These are phyloP conservation scores for Stereum hirsutum DNA, from an alignment of 1,284 basidiomycete genomes.

Conservation along the genomic window DNA sequence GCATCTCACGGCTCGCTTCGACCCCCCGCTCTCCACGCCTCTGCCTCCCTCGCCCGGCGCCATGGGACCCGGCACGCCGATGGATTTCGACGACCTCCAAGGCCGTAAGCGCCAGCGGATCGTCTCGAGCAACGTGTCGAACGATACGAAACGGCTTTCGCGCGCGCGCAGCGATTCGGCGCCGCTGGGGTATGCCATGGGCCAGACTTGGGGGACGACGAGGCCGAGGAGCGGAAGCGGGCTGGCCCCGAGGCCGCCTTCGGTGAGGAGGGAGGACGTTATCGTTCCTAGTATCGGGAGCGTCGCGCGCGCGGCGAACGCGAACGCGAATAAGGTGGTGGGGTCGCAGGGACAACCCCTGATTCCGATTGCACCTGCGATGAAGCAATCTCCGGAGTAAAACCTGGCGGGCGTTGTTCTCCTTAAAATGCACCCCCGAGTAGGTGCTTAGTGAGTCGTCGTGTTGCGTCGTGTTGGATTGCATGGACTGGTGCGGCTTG, in stretches of 20 bases:
- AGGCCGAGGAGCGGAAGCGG: constrained; percentile 31
- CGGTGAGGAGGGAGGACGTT: constrained; percentile 11
- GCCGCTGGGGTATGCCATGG: constrained; percentile 32
- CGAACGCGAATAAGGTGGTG: neutral
- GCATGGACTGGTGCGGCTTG: too few species aligned
- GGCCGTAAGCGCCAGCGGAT: constrained; percentile 28
- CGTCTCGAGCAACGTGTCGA: constrained; percentile 4
- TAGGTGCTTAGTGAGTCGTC: too few species aligned
- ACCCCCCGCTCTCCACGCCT: constrained; percentile 18
- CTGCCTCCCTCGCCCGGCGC: constrained; percentile 24
- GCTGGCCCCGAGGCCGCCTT: constrained; percentile 14
- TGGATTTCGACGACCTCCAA: constrained; percentile 22
- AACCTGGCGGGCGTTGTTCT: too few species aligned
- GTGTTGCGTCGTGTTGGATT: neutral
- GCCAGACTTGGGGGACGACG: constrained; percentile 21
- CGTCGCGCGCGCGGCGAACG: constrained; percentile 4
- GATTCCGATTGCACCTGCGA: constrained; percentile 7
- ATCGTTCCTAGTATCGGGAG: constrained; percentile 11
- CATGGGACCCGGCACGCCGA: neutral
- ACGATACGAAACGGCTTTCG: constrained; percentile 23
- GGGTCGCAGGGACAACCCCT: constrained; percentile 6
- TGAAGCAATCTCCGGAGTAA: constrained; percentile 11
- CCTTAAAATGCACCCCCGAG: too few species aligned
- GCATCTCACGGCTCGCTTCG: constrained; percentile 16
- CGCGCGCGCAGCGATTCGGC: constrained; percentile 40